These are phyloP conservation scores for Rhodomyrtus tomentosa DNA, from an alignment of 345 rosid species.

Conservation along the genomic window DNA sequence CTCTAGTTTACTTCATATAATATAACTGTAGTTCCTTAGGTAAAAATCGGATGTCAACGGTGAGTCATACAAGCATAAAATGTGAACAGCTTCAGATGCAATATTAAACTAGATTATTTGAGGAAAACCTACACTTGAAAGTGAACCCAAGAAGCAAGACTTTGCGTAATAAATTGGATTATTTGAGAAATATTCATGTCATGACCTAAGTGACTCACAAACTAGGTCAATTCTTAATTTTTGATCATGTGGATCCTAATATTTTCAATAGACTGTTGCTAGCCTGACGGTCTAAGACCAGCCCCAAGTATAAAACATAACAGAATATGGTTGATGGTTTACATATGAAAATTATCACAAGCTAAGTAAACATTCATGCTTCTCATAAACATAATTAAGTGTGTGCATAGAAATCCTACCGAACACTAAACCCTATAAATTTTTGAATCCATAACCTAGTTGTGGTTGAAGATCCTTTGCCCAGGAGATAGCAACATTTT, in stretches of 20 bases:
- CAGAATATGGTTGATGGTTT: too few species aligned
- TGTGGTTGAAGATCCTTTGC: constrained; percentile 2
- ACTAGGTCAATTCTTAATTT: neutral
- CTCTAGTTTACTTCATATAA: neutral
- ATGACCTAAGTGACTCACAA: neutral
- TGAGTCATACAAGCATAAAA: neutral
- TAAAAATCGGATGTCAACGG: neutral
- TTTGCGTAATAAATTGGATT: neutral
- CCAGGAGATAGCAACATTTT: constrained; percentile 9
- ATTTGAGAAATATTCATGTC: neutral
- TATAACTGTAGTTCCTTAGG: neutral
- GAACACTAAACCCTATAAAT: too few species aligned
- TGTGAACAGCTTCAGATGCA: neutral
- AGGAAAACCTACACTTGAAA: neutral
- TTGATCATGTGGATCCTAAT: neutral
- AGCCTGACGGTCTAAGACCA: too few species aligned
- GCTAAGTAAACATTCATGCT: too few species aligned
- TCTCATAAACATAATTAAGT: neutral
- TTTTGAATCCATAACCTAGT: neutral
- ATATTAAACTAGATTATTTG: neutral
- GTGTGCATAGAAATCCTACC: too few species aligned
- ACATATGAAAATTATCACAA: too few species aligned
- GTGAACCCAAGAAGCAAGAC: neutral
- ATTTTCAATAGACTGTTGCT: neutral
- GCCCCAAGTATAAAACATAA: too few species aligned